phyloP scores from a whole-genome alignment of 2,329 filamentous ascomycete species.

The Pseudogymnoascus sp. region DNA sequence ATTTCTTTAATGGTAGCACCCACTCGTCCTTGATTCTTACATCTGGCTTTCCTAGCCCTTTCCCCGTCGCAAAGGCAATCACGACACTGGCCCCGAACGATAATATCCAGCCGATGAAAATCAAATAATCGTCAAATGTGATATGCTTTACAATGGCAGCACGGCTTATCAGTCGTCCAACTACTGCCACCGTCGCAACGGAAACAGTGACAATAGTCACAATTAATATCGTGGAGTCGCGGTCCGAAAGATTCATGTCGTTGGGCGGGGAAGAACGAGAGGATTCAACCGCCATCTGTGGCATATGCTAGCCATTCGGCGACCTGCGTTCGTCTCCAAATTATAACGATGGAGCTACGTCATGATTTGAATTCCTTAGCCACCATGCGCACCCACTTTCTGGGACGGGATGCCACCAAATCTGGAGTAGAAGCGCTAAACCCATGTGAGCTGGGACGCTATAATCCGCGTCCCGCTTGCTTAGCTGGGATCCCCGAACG shows the following conservation, averaged over 20 bases:
- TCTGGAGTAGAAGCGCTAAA: not conserved
- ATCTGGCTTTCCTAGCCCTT: constrained; percentile 60
- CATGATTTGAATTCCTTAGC: not conserved
- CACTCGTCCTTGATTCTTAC: constrained; percentile 41
- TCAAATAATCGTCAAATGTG: constrained; percentile 69
- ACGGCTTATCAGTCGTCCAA: not conserved
- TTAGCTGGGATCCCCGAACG: too few species aligned
- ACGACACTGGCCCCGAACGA: constrained; percentile 57
- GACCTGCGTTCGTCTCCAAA: not conserved
- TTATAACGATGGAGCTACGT: not conserved
- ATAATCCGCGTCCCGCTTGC: not conserved
- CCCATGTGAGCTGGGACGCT: not conserved
- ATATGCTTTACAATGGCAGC: not conserved
- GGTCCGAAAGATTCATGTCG: not conserved
- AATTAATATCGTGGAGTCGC: not conserved
- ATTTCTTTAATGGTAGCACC: constrained; percentile 42
- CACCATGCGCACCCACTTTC: not conserved
- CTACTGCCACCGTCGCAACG: not conserved
- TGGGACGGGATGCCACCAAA: not conserved
- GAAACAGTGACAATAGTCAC: not conserved
- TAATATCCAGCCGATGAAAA: constrained; percentile 66
- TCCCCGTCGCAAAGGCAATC: constrained; percentile 52
- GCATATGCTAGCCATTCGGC: not conserved
- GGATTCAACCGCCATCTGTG: not conserved
- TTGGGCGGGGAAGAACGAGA: not conserved